Base-by-base conservation (phyloP, 345 rosid genomes). In the Bruguiera parviflora region DNA sequence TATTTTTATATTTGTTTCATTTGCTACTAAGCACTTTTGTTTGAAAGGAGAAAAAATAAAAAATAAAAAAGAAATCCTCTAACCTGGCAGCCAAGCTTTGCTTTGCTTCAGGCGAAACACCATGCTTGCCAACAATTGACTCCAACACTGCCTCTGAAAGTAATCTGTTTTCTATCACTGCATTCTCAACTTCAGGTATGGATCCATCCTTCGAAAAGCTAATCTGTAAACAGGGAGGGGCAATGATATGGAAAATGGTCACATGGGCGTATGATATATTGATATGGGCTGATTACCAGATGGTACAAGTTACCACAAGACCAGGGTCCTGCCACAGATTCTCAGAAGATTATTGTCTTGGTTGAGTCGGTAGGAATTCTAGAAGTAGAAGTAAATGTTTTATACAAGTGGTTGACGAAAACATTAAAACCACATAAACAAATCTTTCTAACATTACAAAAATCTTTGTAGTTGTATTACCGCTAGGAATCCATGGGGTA, bases 81-180 rank as follows among this genome's bases (percentile, higher is more conserved):
- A 90, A 66, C 67, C 92, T 86, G 25, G 84, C 71, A 15, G 96
- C 96, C 64, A 93, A 18, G 63, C 87, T 76, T 64, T 71, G 49
- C 75, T 73, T 86, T 49, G 92, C 75, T 10, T 32, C 79, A 20
- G 94, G 97, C 57, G 97, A 93, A 32, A 88, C 92, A 4, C 97
- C 96, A 1, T 89, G 73, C 81, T 90, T 81, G 6, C 98, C 98
- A 5, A 93, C 73, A 49, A 89, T 88, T 0, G 96, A 86, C 74
- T 88, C 96, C 63, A 93, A 73, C 8, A 93, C 66, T 20, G 96
- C 88, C 49, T 84, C 92, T 0, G 91, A 75, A 4, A 91, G 84
- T 32, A 79, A 80, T 56, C 81, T 91, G 67, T 91, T 93, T 68
- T 91, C 87, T 6, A 93, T 91, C 66, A 83, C 84, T 2, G 75